phyloP scores from a whole-genome alignment of 1,139 yeast species.

The Zygosaccharomyces sapae region DNA sequence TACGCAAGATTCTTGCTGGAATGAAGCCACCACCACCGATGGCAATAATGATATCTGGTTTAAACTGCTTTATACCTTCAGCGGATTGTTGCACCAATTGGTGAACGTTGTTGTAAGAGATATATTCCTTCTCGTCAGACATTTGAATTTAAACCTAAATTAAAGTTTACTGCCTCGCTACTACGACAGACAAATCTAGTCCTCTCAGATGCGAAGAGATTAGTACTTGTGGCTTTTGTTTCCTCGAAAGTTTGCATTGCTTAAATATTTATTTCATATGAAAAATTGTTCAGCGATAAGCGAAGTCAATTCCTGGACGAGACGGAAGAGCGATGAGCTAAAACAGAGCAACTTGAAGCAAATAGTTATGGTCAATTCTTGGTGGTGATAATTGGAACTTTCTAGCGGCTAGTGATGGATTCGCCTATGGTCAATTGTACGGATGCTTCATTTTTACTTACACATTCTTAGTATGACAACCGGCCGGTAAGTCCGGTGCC shows the following conservation, averaged over 20 bases:
- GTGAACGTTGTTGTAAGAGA: conserved; percentile 60
- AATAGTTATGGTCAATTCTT: too few relatives aligned
- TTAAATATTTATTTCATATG: conserved; percentile 1
- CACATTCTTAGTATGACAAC: neutral
- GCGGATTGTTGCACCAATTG: conserved; percentile 57
- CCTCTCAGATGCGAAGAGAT: neutral
- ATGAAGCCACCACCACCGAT: conserved; percentile 71
- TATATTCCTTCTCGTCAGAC: conserved; percentile 46
- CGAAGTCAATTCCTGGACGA: neutral
- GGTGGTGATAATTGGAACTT: too few relatives aligned
- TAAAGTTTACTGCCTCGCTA: neutral
- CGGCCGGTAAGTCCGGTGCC: conserved; percentile 3
- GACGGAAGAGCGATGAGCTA: neutral
- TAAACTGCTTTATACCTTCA: conserved; percentile 42
- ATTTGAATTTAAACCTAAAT: conserved; percentile 11
- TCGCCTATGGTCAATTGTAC: too few relatives aligned
- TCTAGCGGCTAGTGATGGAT: too few relatives aligned
- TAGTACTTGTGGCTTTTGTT: neutral
- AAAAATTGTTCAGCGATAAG: conserved; percentile 5
- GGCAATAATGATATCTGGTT: conserved; percentile 58
- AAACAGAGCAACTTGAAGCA: neutral
- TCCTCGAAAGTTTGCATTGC: conserved; percentile 1
- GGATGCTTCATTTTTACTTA: too few relatives aligned
- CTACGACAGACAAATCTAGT: too few relatives aligned
- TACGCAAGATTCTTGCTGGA: conserved; percentile 61